Base-by-base conservation (phyloP, 345 rosid genomes). In the Eucalyptus polybractea region DNA sequence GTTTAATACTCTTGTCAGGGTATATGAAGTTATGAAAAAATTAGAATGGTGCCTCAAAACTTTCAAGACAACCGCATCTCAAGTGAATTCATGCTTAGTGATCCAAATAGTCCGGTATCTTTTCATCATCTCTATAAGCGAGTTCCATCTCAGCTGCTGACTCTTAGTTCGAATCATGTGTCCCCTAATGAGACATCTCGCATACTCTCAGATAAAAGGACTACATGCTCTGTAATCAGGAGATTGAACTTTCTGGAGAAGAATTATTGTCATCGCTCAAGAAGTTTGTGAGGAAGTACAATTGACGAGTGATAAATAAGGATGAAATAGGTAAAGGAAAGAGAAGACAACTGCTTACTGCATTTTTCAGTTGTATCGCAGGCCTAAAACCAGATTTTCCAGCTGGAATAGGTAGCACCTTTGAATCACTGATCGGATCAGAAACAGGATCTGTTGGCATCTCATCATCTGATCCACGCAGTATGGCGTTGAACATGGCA, bases 391-490 rank as follows among this genome's bases (percentile, higher is more conserved):
- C 96, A 91, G 97, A 92, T 91, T 93, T 94, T 89, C 98, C 98
- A 58, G 98, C 95, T 87, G 99, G 96, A 90, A 97, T 92, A 47
- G 99, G 99, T 27, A 97, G 99, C 89, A 95, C 99, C 90, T 94
- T 96, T 19, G 97, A 91, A 91, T 97, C 99, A 72, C 95, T 94
- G 60, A 97, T 97, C 7, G 99, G 99, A 89, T 97, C 99, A 27
- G 99, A 97, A 72, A 97, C 93, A 6, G 99, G 99, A 94, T 97
- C 99, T 13, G 99, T 96, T 21, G 98, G 99, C 98, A 97, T 97
- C 91, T 97, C 99, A n/a, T 94, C 97, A 31, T 92, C 95, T 81
- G 99, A 97, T 92, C 97, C 99, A 50, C 99, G 99, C 54, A 97
- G 99, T 90, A 97, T 95, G 80, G 99, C 99, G 31, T 97, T 97